Evolutionary conservation across 2,329 filamentous ascomycete species (phyloP).

Genomic region (Chalaropsis ovoidea): DNA sequence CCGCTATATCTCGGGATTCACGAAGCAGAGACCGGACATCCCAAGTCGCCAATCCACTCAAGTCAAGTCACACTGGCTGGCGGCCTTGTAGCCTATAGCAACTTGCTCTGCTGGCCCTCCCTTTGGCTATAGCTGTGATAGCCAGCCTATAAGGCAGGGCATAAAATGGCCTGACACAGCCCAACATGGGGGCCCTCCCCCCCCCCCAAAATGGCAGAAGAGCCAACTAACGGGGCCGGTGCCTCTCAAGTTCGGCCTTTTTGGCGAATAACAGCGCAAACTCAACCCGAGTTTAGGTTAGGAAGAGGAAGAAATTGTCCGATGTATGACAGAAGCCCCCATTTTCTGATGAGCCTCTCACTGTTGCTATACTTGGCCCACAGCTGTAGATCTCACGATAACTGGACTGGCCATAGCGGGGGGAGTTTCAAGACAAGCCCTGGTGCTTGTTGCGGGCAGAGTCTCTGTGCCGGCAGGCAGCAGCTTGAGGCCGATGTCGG

Average conservation of each 20-base stretch:
- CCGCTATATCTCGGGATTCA: not conserved
- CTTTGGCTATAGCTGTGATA: not conserved
- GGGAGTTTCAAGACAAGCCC: too few relatives aligned
- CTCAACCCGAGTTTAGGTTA: conserved; percentile 11
- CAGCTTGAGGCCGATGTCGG: too few relatives aligned
- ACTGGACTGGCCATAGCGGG: not conserved
- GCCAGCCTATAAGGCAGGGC: not conserved
- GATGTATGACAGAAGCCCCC: conserved; percentile 6
- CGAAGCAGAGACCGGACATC: not conserved
- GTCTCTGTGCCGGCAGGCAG: too few relatives aligned
- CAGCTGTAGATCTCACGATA: not conserved
- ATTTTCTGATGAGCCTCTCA: not conserved
- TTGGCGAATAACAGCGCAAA: not conserved
- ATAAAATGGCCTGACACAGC: not conserved
- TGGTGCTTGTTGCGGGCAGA: too few relatives aligned
- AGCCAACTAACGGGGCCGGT: not conserved
- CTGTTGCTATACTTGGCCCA: not conserved
- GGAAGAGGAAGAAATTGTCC: conserved; percentile 7
- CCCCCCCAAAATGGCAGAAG: not conserved
- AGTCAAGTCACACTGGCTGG: too few relatives aligned
- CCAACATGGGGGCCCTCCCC: not conserved
- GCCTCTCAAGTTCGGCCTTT: conserved; percentile 1
- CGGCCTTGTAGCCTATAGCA: too few relatives aligned
- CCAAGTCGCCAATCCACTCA: too few relatives aligned
- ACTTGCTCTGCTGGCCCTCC: not conserved